These are phyloP conservation scores for Fusarium piperis DNA, from an alignment of 2,329 filamentous ascomycete genomes.

Conservation along the genomic window DNA sequence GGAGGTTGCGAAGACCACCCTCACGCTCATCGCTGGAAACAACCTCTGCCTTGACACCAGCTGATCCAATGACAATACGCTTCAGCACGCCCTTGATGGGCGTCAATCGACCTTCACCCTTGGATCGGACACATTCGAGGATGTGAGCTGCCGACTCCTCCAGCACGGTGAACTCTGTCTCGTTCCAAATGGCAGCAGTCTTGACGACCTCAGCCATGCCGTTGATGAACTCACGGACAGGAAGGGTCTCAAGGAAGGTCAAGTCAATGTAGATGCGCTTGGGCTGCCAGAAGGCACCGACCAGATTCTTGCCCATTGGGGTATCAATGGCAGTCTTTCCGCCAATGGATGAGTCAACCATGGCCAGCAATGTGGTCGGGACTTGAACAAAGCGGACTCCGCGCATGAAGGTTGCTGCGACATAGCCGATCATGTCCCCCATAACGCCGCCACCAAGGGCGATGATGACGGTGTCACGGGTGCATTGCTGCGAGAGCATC, in stretches of 20 bases:
- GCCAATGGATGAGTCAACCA: constrained; percentile 98
- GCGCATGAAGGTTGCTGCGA: constrained; percentile 98
- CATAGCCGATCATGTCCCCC: constrained; percentile 97
- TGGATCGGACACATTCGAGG: constrained; percentile 56
- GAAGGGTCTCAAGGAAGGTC: constrained; percentile 88
- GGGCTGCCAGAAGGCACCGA: constrained; percentile 97
- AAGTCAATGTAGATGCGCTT: constrained; percentile 94
- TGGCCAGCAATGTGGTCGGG: constrained; percentile 90
- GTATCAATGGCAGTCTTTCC: constrained; percentile 99
- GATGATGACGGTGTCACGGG: constrained; percentile 92
- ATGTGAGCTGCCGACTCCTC: constrained; percentile 85
- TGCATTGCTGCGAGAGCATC: constrained; percentile 93
- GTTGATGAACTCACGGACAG: constrained; percentile 93
- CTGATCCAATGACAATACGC: constrained; percentile 86
- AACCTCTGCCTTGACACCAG: constrained; percentile 92
- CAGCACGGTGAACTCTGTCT: constrained; percentile 83
- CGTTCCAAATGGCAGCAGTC: constrained; percentile 96
- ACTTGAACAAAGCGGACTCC: constrained; percentile 97
- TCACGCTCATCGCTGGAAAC: constrained; percentile 95
- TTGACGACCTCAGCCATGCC: constrained; percentile 99
- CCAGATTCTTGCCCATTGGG: constrained; percentile 92
- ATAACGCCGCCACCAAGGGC: constrained; percentile 96
- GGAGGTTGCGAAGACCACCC: constrained; percentile 89
- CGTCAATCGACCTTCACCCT: constrained; percentile 67
- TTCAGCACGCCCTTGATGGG: constrained; percentile 77